Evolutionary conservation across 257 asterid species (phyloP).

Genomic region (Catharanthus roseus): DNA sequence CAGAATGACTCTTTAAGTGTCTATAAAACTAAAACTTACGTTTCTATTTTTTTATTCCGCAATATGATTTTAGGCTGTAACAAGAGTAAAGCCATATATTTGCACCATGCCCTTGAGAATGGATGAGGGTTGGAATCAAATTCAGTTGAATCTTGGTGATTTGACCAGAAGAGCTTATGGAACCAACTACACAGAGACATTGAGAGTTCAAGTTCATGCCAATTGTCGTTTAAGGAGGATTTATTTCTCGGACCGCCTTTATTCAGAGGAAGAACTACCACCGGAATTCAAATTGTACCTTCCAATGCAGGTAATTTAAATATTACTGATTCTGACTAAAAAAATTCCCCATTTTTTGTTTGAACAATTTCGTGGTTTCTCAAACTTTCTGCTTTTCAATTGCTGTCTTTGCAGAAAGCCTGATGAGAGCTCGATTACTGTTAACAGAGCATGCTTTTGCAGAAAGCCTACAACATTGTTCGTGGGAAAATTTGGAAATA

Average conservation of each 20-base stretch:
- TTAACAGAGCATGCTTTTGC: neutral
- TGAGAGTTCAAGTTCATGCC: slow-evolving; percentile 92
- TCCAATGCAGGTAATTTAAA: slow-evolving; percentile 70
- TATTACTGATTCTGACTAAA: neutral
- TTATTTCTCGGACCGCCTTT: slow-evolving; percentile 87
- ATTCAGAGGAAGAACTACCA: slow-evolving; percentile 96
- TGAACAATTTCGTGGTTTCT: too few relatives aligned
- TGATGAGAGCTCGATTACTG: neutral
- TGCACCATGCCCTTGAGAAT: slow-evolving; percentile 94
- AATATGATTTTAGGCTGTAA: slow-evolving; percentile 52
- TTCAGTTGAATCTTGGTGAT: slow-evolving; percentile 83
- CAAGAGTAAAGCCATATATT: slow-evolving; percentile 85
- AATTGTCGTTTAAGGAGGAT: slow-evolving; percentile 89
- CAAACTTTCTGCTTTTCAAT: neutral
- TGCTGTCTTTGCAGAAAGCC: slow-evolving; percentile 16
- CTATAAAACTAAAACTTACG: too few relatives aligned
- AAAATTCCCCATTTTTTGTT: neutral
- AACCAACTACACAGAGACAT: slow-evolving; percentile 86
- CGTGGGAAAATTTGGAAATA: too few relatives aligned
- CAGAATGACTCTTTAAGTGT: neutral
- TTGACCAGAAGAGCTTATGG: slow-evolving; percentile 92
- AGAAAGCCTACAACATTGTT: too few relatives aligned
- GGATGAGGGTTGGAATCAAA: slow-evolving; percentile 97
- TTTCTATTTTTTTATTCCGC: too few relatives aligned
- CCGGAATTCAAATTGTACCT: slow-evolving; percentile 96